A percentile compares a stretch with the other conserved stretches of the same genome.
phyloP scores from a whole-genome alignment of 2,329 filamentous ascomycete species.

The Fusarium sp. region DNA sequence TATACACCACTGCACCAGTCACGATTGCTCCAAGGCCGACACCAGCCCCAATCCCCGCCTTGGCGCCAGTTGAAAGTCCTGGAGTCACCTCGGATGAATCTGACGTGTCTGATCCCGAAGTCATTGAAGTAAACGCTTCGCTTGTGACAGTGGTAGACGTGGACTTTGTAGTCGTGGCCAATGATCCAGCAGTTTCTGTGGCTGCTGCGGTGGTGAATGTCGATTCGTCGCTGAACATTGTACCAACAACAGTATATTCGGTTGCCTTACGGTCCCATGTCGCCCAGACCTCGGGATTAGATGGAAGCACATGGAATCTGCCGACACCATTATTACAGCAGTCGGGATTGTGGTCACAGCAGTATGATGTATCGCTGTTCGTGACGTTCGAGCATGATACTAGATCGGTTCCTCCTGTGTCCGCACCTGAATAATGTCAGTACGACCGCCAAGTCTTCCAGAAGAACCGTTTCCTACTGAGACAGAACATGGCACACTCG shows the following conservation, averaged over 20 bases:
- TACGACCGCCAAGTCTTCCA: not conserved
- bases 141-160: not conserved
- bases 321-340: slow-evolving; percentile 48
- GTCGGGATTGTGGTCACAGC: slow-evolving; percentile 44
- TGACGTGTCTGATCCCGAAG: not conserved
- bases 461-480: slow-evolving; percentile 5
- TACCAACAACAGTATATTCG: slow-evolving; percentile 37
- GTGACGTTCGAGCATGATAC: slow-evolving; percentile 49
- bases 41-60: slow-evolving; percentile 36
- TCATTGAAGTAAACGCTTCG: not conserved
- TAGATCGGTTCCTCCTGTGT: slow-evolving; percentile 46
- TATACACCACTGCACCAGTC: slow-evolving; percentile 10
- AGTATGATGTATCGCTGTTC: slow-evolving; percentile 44
- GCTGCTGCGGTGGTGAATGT: slow-evolving; percentile 8
- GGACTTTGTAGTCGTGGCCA: slow-evolving; percentile 4
- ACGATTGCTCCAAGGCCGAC: slow-evolving; percentile 12
- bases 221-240: slow-evolving; percentile 18
- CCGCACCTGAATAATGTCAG: slow-evolving; percentile 33
- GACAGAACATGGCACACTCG: slow-evolving; percentile 38
- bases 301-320: slow-evolving; percentile 47
- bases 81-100: not conserved
- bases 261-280: slow-evolving; percentile 38
- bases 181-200: slow-evolving; percentile 2
- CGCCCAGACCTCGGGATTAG: slow-evolving; percentile 41
- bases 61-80: slow-evolving; percentile 17